Conservation (phyloP, 1,139 yeast species). For the Geotrichum carabidarum region DNA sequence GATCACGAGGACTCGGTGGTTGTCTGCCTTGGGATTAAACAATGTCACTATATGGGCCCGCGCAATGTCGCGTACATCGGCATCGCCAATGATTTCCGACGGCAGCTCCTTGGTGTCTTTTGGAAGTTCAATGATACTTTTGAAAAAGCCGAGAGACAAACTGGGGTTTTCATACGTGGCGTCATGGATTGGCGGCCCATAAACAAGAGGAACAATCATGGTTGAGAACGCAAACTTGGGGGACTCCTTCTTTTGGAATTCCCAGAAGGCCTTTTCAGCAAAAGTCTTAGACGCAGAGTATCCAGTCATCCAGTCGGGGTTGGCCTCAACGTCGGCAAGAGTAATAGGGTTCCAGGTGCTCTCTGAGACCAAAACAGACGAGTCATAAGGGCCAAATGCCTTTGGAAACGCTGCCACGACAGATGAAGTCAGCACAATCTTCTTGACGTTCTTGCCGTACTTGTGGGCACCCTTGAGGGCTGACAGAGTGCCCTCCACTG, state of each 20-base stretch:
- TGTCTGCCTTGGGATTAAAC: slow-evolving; percentile 27
- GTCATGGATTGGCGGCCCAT: slow-evolving; percentile 44
- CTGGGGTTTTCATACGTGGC: slow-evolving; percentile 29
- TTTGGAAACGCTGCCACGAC: slow-evolving; percentile 36
- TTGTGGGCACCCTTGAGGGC: slow-evolving; percentile 42
- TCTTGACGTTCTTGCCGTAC: slow-evolving; percentile 46
- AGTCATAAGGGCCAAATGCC: slow-evolving; percentile 31
- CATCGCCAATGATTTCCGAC: neutral
- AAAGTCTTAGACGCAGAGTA: slow-evolving; percentile 37
- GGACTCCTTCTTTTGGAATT: slow-evolving; percentile 37
- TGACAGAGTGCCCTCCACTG: slow-evolving; percentile 47
- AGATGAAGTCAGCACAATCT: slow-evolving; percentile 53
- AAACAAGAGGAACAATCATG: slow-evolving; percentile 44
- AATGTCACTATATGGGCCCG: slow-evolving; percentile 20
- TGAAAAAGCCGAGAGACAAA: slow-evolving; percentile 24
- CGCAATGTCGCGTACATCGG: slow-evolving; percentile 12
- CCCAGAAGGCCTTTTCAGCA: slow-evolving; percentile 46
- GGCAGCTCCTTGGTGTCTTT: neutral
- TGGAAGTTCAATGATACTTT: neutral
- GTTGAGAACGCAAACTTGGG: slow-evolving; percentile 41
- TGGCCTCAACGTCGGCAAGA: slow-evolving; percentile 31
- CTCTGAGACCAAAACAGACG: slow-evolving; percentile 31
- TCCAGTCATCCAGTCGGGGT: slow-evolving; percentile 29
- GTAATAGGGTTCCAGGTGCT: slow-evolving; percentile 42
- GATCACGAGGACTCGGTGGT: slow-evolving; percentile 40